Base-by-base conservation (phyloP, 805 yeast species). In the Kodamaea sagamina region DNA sequence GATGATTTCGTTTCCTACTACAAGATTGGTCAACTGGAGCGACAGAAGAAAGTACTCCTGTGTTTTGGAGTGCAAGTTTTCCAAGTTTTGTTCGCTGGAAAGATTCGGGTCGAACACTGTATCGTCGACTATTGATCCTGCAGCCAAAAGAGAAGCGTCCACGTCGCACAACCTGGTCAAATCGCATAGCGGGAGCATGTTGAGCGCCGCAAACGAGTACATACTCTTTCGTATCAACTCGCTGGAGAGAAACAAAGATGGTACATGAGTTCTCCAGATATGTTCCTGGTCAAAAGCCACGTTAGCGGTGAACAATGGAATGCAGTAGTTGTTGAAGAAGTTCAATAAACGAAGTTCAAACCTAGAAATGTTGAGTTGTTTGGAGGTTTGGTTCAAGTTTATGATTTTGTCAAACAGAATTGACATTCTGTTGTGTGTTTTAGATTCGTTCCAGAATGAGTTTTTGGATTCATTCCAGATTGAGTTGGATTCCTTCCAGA, bases 271-370 rank as follows among this genome's bases (percentile, higher is more conserved):
- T 11, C 50, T 49, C 70, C 69, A 66, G 4, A 57, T 50, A 8
- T 42, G 37, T 19, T 60, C 57, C 11, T 58, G 52, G 6, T 32
- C 45, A 16, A 43, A 37, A 40, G 57, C 53, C 26, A 52, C 53
- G 6, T 57, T 58, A 46, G 47, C 59, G 5, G 65, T 52, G 42
- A 65, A 58, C 9, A 59, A 38, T 4, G 57, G 52, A 4, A 63
- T 45, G 42, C 71, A 64, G 32, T 53, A 51, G 37, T 44, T 46
- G 29, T 63, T 51, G 52, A 66, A 66, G 41, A 62, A 65, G 9
- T 56, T 45, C 35, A 60, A 41, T 9, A 61, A 57, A 13, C 63
- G 54, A 9, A 52, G 43, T 37, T 62, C 66, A 36, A 58, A 58
- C 7, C 38, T 46, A 17, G 57, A 44, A 34, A 62, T 41, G 10